Conservation (phyloP, 768 basidiomycete species). For the Lactarius sp. region DNA sequence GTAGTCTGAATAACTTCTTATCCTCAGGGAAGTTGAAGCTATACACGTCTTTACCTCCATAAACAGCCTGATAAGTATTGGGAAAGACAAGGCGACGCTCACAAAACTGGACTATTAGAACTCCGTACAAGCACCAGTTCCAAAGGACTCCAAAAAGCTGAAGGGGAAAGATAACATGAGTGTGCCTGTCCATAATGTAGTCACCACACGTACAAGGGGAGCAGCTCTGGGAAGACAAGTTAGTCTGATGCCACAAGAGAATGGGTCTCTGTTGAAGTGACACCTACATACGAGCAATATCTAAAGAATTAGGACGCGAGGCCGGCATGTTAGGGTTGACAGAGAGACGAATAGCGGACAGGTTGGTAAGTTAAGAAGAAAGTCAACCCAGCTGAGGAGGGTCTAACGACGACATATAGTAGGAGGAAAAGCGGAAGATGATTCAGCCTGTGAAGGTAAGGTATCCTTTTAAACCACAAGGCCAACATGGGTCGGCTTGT, state of each 20-base stretch:
- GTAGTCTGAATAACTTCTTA: neutral
- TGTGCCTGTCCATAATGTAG: neutral
- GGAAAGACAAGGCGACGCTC: neutral
- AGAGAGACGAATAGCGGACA: no score
- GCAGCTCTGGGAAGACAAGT: neutral
- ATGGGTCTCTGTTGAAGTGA: no score
- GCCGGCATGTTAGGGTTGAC: neutral
- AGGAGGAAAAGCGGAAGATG: neutral
- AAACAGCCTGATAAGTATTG: neutral
- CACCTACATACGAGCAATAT: slow-evolving; percentile 4
- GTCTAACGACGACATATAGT: neutral
- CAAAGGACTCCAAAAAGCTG: neutral
- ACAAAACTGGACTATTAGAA: neutral
- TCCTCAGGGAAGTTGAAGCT: slow-evolving; percentile 9
- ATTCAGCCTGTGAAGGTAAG: neutral
- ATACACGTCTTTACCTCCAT: slow-evolving; percentile 9
- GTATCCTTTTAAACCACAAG: no score
- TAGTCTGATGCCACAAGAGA: neutral
- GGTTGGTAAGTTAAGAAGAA: neutral
- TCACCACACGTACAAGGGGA: neutral
- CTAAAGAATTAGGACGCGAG: neutral
- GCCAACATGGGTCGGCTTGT: no score
- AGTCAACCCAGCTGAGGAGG: neutral
- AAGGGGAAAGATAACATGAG: neutral
- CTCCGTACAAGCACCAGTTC: neutral